Evolutionary conservation across 768 basidiomycete genomes (phyloP), one percentile per base, ranked within the genome.

Genomic region (Auriscalpium vulgare): DNA sequence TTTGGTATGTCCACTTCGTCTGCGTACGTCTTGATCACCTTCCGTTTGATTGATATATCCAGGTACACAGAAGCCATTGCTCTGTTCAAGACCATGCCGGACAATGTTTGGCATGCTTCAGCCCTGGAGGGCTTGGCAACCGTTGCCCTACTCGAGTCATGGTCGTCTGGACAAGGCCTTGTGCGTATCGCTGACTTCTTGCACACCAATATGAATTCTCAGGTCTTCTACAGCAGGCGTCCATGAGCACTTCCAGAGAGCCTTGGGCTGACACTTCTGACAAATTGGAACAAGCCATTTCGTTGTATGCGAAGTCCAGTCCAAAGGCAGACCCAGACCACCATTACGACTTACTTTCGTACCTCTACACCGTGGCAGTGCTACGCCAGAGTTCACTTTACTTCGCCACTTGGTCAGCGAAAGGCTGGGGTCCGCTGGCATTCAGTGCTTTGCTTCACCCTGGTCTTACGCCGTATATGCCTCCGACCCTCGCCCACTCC

Each of bases 41-140:
- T 61, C 60, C 62, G 50, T 57, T 40, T 45, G 47, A 58, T 62
- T 51, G 61, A 55, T 63, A 21, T 62, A 54, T 57, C 36, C 64
- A 92, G 90, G 83, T 98, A 93, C 69, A 80, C 83, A 52, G 94
- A 98, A 73, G 87, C 93, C 11, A 71, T 92, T 16, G 78, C 78
- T 36, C 67, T 89, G n/a, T 84, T 92, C 63, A 89, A 86, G 68
- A 75, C 75, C 1, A 77, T 82, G 8, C 81, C 83, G 54, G 95
- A 97, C 68, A 71, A 80, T 21, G 75, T 88, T 29, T 99, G 95
- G 95, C 88, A 94, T 67, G 95, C 91, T 0, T 84, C 87, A 11
- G 84, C 86, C 0, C 73, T 91, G 47, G 97, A 99, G 72, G 91
- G 92, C 4, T 69, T 94, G 63, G 89, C 88, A 2, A 88, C 88